Evolutionary conservation across 73 alveolate species (phyloP), one percentile per base, ranked within the genome.

Genomic region (Symbiodinium natans): DNA sequence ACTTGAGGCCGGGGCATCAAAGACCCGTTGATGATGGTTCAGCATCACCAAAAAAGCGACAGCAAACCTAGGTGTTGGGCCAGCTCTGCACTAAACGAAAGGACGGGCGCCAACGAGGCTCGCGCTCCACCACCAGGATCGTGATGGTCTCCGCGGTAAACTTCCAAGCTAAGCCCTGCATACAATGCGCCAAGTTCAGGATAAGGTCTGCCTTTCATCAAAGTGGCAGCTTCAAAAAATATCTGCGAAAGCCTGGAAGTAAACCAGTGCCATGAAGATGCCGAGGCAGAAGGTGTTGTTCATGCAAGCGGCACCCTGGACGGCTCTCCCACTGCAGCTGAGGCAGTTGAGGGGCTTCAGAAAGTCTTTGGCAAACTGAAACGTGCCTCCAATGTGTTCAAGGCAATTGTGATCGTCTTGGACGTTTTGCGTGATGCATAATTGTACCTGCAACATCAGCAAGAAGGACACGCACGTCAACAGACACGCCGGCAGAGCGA

Each of bases 241-340:
- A n/a, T n/a, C n/a, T n/a, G n/a, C n/a, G n/a, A n/a, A n/a, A n/a
- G 93, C 97, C 97, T 90, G 99, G 77, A 93, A 46, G 93, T 77
- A 93, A 41, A 93, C 85, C 42, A 93, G 93, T 5, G 99, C 93
- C 93, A 93, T 48, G 93, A 93, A 93, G 86, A 93, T 82, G 86
- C 85, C 92, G 39, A 93, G 93, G 85, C 99, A 93, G 99, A 93
- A 93, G 73, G 99, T 93, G 48, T 93, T 93, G 99, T 93, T 93
- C 99, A 93, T 93, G 93, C 93, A 93, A 15, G 99, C 99, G 5
- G 99, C 99, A 9, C 99, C 99, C 98, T 92, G 89, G 54, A 52
- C n/a, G 23, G n/a, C 23, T n/a, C 2, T 5, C 71, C 23, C 31
- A 15, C 71, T 21, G 2, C n/a, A 0, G 71, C 71, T 52, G 71